Evolutionary conservation across 106 monocot genomes (phyloP).

Genomic region (Allium cepa): DNA sequence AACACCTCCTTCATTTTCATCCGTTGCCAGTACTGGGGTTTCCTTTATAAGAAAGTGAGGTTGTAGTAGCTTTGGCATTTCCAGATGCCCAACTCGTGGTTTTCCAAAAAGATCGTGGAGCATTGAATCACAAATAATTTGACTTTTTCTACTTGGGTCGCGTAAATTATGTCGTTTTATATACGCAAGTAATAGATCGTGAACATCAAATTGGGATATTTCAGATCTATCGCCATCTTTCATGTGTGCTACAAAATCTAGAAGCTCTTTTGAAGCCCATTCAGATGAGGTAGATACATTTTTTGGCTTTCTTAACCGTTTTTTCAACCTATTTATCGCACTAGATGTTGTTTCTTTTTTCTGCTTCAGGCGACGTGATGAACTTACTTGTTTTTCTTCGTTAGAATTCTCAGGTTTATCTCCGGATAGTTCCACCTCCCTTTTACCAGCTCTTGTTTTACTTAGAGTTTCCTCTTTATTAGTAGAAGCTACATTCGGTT

Average conservation of each 20-base stretch:
- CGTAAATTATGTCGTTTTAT: constrained; percentile 79
- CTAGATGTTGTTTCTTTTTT: constrained; percentile 21
- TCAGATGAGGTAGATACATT: constrained; percentile 17
- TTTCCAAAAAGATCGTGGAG: constrained; percentile 76
- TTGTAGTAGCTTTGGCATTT: constrained; percentile 98
- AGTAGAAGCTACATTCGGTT: constrained; percentile 9
- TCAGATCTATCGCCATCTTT: constrained; percentile 66
- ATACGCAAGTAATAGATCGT: constrained; percentile 83
- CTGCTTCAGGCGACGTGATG: constrained; percentile 44
- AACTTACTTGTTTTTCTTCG: constrained; percentile 34
- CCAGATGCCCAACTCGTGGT: constrained; percentile 87
- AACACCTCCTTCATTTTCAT: constrained; percentile 64
- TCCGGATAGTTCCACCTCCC: constrained; percentile 4
- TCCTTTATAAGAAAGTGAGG: constrained; percentile 78
- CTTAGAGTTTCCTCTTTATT: constrained; percentile 41
- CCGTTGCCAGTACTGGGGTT: constrained; percentile 40
- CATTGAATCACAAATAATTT: constrained; percentile 76
- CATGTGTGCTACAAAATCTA: constrained; percentile 90
- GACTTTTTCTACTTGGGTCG: constrained; percentile 85
- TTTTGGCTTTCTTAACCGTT: constrained; percentile 7
- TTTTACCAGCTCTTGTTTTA: constrained; percentile 4
- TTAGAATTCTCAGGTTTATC: constrained; percentile 32
- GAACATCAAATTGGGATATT: constrained; percentile 85
- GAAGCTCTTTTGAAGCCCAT: constrained; percentile 94
- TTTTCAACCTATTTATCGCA: constrained; percentile 28